Evolutionary conservation across 2,329 filamentous ascomycete species (phyloP).

Genomic region (Fusarium anguioides): DNA sequence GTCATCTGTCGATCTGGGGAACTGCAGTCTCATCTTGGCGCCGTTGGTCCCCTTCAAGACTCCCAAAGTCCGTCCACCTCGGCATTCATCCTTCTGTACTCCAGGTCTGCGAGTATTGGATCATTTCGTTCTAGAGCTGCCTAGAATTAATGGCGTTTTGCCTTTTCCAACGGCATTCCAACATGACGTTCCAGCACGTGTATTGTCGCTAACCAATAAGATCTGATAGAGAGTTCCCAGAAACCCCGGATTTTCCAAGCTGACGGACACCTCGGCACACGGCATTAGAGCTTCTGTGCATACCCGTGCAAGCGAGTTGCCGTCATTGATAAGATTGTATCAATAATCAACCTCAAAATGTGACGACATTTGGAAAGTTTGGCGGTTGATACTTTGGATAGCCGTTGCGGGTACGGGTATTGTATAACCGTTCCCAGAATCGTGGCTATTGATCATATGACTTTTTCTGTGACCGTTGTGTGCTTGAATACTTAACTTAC

Average conservation of each 20-base stretch:
- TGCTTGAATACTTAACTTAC: too few relatives aligned
- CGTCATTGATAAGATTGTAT: neutral
- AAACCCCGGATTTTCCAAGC: constrained; percentile 28
- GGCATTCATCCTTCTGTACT: neutral
- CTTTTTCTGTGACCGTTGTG: too few relatives aligned
- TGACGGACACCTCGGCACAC: constrained; percentile 15
- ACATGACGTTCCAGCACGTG: constrained; percentile 14
- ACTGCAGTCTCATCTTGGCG: constrained; percentile 14
- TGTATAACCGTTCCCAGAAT: neutral
- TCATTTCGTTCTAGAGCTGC: neutral
- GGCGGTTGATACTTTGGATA: neutral
- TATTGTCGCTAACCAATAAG: constrained; percentile 11
- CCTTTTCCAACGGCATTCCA: constrained; percentile 32
- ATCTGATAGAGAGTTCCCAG: constrained; percentile 9
- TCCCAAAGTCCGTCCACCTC: neutral
- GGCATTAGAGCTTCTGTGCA: neutral
- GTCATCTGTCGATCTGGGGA: constrained; percentile 24
- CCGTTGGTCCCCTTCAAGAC: constrained; percentile 1
- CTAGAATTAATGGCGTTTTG: neutral
- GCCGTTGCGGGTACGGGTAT: neutral
- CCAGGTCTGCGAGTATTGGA: neutral
- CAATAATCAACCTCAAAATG: too few relatives aligned
- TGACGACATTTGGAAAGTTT: neutral
- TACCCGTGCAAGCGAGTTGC: constrained; percentile 12
- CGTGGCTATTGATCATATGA: too few relatives aligned